These are phyloP conservation scores for Clonostachys rhizophaga DNA, from an alignment of 2,329 filamentous ascomycete species.

Conservation along the genomic window DNA sequence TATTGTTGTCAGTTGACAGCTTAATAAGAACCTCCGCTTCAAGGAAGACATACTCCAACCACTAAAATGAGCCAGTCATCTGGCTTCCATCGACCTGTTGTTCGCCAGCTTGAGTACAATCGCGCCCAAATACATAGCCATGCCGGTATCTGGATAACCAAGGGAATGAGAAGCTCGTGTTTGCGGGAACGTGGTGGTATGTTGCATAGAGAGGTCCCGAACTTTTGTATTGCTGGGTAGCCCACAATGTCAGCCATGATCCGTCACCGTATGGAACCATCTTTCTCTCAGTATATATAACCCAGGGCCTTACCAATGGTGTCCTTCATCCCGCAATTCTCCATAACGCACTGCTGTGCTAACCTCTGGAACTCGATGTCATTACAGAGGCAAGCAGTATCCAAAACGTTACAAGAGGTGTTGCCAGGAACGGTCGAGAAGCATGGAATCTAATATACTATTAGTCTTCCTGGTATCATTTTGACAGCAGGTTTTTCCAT, in stretches of 20 bases:
- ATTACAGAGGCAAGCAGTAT: constrained; percentile 20
- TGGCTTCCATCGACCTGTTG: constrained; percentile 18
- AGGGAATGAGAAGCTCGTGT: constrained; percentile 20
- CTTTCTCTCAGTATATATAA: too few species aligned
- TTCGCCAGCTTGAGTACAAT: constrained; percentile 27
- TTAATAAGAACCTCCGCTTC: too few species aligned
- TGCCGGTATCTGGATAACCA: constrained; percentile 27
- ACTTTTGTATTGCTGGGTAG: constrained; percentile 6
- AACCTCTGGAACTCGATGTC: constrained; percentile 8
- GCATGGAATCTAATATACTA: too few species aligned
- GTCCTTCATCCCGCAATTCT: constrained; percentile 15
- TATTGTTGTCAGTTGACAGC: too few species aligned
- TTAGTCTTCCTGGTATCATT: too few species aligned
- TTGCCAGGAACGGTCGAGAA: too few species aligned
- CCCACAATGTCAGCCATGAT: too few species aligned
- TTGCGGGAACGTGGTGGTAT: constrained; percentile 20
- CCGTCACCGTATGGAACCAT: too few species aligned
- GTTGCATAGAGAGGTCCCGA: constrained; percentile 24
- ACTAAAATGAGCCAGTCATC: constrained; percentile 33
- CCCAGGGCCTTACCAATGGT: constrained; percentile 12
- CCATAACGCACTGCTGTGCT: constrained; percentile 13
- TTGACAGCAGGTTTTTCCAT: too few species aligned
- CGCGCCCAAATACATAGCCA: constrained; percentile 25
- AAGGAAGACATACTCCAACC: constrained; percentile 4
- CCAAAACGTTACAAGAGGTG: constrained; percentile 2